phyloP scores from a whole-genome alignment of 2,329 filamentous ascomycete species.

The Bipolaris gigantea region DNA sequence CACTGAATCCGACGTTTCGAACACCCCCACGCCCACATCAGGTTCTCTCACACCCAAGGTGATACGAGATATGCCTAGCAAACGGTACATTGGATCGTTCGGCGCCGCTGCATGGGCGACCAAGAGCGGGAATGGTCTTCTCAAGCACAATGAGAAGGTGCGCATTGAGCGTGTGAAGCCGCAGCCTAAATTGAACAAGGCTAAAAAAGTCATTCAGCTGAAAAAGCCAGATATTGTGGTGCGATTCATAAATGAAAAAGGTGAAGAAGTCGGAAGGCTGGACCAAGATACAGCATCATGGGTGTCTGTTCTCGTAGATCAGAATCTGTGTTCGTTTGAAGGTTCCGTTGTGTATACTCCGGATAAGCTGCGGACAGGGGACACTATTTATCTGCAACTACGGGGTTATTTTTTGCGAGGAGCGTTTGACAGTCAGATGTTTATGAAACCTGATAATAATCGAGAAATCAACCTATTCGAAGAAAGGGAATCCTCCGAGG shows the following conservation, averaged over 20 bases:
- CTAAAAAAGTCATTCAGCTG: slow-evolving; percentile 55
- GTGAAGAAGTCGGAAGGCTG: slow-evolving; percentile 82
- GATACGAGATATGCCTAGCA: slow-evolving; percentile 53
- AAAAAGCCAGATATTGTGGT: slow-evolving; percentile 84
- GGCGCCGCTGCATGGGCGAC: slow-evolving; percentile 93
- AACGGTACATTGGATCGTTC: slow-evolving; percentile 86
- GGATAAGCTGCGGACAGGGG: slow-evolving; percentile 81
- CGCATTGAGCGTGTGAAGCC: slow-evolving; percentile 84
- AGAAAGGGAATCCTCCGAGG: slow-evolving; percentile 80
- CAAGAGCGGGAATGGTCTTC: slow-evolving; percentile 71
- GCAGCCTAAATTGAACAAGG: slow-evolving; percentile 52
- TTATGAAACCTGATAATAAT: slow-evolving; percentile 68
- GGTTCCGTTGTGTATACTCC: slow-evolving; percentile 87
- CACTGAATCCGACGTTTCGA: slow-evolving; percentile 31
- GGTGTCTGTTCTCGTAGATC: slow-evolving; percentile 90
- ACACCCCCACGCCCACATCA: slow-evolving; percentile 27
- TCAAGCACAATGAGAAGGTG: slow-evolving; percentile 81
- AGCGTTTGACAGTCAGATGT: slow-evolving; percentile 69
- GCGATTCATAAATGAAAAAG: slow-evolving; percentile 78
- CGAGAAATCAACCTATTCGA: slow-evolving; percentile 75
- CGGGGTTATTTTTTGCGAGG: slow-evolving; percentile 72
- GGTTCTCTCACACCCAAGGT: slow-evolving; percentile 22
- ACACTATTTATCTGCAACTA: slow-evolving; percentile 91
- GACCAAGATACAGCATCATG: slow-evolving; percentile 86
- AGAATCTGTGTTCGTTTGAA: slow-evolving; percentile 84